phyloP scores from a whole-genome alignment of 805 yeast genomes.

The Zygotorulaspora danielsina region DNA sequence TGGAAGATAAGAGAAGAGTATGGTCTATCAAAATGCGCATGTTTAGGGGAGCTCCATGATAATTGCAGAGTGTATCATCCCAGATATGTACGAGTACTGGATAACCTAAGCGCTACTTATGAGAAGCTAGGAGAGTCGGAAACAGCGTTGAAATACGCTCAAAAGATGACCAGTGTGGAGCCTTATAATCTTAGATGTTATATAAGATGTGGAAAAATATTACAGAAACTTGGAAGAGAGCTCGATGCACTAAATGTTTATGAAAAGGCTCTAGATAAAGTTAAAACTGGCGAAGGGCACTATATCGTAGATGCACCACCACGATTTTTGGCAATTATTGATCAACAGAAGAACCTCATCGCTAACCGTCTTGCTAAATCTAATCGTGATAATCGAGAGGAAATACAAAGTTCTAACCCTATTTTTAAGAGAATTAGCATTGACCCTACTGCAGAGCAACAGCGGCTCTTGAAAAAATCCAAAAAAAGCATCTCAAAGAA shows the following conservation, averaged over 20 bases:
- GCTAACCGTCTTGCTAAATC: slow-evolving; percentile 8
- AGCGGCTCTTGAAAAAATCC: slow-evolving; percentile 2
- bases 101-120: slow-evolving; percentile 28
- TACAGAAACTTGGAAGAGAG: slow-evolving; percentile 21
- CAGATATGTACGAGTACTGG: slow-evolving; percentile 24
- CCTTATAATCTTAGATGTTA: slow-evolving; percentile 30
- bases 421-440: slow-evolving; percentile 14
- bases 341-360: slow-evolving; percentile 17
- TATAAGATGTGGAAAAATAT: slow-evolving; percentile 26
- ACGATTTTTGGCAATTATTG: slow-evolving; percentile 14
- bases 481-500: background rate
- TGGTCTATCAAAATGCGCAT: slow-evolving; percentile 10
- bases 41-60: slow-evolving; percentile 1
- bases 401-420: background rate
- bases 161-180: slow-evolving; percentile 23
- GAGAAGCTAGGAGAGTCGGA: slow-evolving; percentile 27
- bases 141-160: slow-evolving; percentile 23
- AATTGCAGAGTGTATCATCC: slow-evolving; percentile 27
- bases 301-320: slow-evolving; percentile 15
- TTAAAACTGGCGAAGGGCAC: slow-evolving; percentile 12
- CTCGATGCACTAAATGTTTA: slow-evolving; percentile 24
- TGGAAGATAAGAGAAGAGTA: slow-evolving; percentile 13
- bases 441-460: slow-evolving; percentile 25
- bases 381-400: background rate
- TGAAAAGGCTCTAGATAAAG: slow-evolving; percentile 17